Evolutionary conservation across 129 eudicot species (phyloP).

Genomic region (Pittosporum tobira): DNA sequence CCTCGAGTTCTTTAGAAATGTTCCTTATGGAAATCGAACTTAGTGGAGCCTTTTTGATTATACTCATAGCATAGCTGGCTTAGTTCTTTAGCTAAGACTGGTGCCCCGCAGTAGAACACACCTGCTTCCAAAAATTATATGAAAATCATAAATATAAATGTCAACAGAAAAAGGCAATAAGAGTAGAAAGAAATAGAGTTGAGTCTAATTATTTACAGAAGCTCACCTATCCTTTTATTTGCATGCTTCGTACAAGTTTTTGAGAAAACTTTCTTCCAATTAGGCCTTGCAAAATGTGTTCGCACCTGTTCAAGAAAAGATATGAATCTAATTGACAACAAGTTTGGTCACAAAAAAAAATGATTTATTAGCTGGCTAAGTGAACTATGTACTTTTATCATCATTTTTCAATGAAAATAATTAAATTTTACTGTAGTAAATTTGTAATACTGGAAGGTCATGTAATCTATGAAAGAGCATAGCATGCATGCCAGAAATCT

Average conservation of each 20-base stretch:
- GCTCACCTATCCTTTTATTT: constrained; percentile 86
- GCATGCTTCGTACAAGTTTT: constrained; percentile 69
- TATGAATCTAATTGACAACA: neutral
- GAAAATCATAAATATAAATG: neutral
- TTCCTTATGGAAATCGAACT: constrained; percentile 90
- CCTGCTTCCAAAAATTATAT: constrained; percentile 42
- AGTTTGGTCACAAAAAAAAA: neutral
- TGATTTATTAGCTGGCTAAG: neutral
- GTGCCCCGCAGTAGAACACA: constrained; percentile 94
- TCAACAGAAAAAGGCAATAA: neutral
- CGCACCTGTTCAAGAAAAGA: constrained; percentile 45
- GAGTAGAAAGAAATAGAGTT: too few species aligned
- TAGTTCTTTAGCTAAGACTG: constrained; percentile 81
- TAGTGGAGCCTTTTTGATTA: constrained; percentile 83
- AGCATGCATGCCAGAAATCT: neutral
- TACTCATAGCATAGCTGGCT: constrained; percentile 63
- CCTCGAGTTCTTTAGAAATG: constrained; percentile 43
- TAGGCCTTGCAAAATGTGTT: constrained; percentile 95
- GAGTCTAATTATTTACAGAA: too few species aligned
- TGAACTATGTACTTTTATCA: neutral
- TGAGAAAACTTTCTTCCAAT: constrained; percentile 88
- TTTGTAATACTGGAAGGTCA: neutral
- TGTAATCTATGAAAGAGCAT: neutral
- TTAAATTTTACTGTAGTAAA: neutral
- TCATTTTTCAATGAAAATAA: neutral